Evolutionary conservation across 805 yeast genomes (phyloP), one percentile per base, ranked within the genome.

Genomic region (Scheffersomyces coipomensis): DNA sequence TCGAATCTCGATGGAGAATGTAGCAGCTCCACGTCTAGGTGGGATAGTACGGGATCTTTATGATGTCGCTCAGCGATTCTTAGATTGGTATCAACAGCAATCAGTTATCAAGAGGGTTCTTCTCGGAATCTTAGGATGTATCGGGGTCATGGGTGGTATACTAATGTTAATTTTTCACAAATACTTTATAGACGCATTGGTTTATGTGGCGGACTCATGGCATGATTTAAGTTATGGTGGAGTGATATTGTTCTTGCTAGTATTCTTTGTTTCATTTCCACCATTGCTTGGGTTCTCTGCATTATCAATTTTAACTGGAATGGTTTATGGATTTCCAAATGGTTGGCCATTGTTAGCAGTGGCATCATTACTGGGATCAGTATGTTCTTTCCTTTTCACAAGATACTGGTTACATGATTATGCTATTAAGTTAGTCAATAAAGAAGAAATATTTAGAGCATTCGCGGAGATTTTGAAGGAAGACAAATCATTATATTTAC

Each of bases 261-360:
- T 89, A 3, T 76, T 83, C 47, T 19, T 73, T 2, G 89, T 90
- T 4, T 81, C 93, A 0, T 90, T 91, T 67, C 98, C 99, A 2
- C 99, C 98, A 1, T 47, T 91, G 49, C 60, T 88, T 24, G 99
- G 99, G 1, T 90, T 83, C 62, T 75, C 91, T 4, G 71, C 83
- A 16, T 59, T 86, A 15, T 74, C 84, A 15, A 73, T 85, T 34
- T 55, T 83, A 12, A 68, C 81, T 4, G 99, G 98, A 2, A 79
- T 88, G 76, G 75, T 84, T 7, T 93, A 83, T 58, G 98, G 97
- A 1, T 75, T 88, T 44, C 72, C 81, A 10, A 56, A 68, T 32
- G 97, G 96, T 0, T 93, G 95, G 93, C 71, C 83, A 3, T 56
- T 88, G 5, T 60, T 93, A 35, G 82, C 93, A 0, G 19, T 71